These are phyloP conservation scores for Cyclotella cryptica DNA, from an alignment of 108 stramenopile genomes.

Conservation along the genomic window DNA sequence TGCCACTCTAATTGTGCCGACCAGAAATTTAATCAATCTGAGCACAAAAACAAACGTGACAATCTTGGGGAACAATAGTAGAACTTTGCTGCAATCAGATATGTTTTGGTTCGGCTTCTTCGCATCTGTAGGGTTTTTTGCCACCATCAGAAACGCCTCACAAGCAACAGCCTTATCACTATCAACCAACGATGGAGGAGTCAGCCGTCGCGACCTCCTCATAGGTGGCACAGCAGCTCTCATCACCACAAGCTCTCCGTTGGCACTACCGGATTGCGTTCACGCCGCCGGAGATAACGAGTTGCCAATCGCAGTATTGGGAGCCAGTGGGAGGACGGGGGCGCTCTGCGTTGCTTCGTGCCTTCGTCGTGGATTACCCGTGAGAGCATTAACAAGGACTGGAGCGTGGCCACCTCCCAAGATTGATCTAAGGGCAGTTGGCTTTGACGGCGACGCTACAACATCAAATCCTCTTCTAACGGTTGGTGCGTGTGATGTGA, in stretches of 20 bases:
- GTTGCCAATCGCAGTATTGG: constrained; percentile 50
- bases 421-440: constrained; percentile 23
- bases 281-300: neutral
- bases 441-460: constrained; percentile 12
- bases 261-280: neutral
- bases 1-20: too few species aligned
- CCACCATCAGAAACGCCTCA: neutral
- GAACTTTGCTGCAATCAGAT: neutral
- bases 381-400: constrained; percentile 35
- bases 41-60: too few species aligned
- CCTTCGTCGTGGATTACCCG: constrained; percentile 45
- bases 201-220: constrained; percentile 25
- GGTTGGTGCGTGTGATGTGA: constrained; percentile 36
- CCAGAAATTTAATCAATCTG: too few species aligned
- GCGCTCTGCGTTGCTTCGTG: constrained; percentile 45
- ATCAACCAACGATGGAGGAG: neutral
- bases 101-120: neutral
- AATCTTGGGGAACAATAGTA: too few species aligned
- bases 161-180: constrained; percentile 10
- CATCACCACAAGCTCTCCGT: neutral
- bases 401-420: constrained; percentile 33
- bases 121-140: neutral
- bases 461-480: constrained; percentile 18
- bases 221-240: constrained; percentile 19
- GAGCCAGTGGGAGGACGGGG: constrained; percentile 58